Base-by-base conservation (phyloP, 1,284 basidiomycete species). In the Phaffia rhodozyma region DNA sequence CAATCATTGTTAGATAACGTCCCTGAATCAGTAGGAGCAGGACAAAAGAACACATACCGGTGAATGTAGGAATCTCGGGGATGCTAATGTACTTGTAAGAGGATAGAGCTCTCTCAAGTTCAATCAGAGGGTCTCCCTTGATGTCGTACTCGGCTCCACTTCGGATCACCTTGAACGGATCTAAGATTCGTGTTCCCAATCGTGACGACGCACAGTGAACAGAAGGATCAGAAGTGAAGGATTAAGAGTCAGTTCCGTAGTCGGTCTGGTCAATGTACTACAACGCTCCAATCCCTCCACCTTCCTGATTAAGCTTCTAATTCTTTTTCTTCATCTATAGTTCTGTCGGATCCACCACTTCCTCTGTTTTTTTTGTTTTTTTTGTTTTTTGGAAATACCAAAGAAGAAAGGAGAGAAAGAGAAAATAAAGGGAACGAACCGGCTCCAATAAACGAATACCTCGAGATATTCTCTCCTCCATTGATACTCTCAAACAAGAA, bases 391-490 rank as follows among this genome's bases (percentile, higher is more conserved):
- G 25, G 56, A 27, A 34, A 29, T 27, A 38, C 27, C 55, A 57
- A 48, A 25, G 47, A 27, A 21, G 23, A 48, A 5, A 16, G 18
- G 38, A 53, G 27, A 4, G n/a, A 20, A 21, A 55, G 23, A 25
- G 49, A 53, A 43, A 5, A 34, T n/a, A 1, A 18, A 38, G 11
- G 25, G 20, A 20, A 78, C 84, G 72, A 71, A 91, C 91, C 89
- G 73, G 91, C 85, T 60, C 96, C 96, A 66, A 98, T 87, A 78
- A 97, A 98, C 72, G 89, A 92, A 76, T 96, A 98, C 65, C 96
- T 82, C 49, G 89, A 91, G 61, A 96, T 79, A 74, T 84, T 91
- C 78, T 97, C 91, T 58, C 93, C 94, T 32, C 84, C 87, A 27
- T 90, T 81, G 54, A 98, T 88, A 61, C 89, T 92, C 76, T 97